Percentiles rank a stretch among this genome's conserved stretches.
Evolutionary conservation across 805 yeast genomes (phyloP).

Genomic region (Ogataea parapolymorpha): DNA sequence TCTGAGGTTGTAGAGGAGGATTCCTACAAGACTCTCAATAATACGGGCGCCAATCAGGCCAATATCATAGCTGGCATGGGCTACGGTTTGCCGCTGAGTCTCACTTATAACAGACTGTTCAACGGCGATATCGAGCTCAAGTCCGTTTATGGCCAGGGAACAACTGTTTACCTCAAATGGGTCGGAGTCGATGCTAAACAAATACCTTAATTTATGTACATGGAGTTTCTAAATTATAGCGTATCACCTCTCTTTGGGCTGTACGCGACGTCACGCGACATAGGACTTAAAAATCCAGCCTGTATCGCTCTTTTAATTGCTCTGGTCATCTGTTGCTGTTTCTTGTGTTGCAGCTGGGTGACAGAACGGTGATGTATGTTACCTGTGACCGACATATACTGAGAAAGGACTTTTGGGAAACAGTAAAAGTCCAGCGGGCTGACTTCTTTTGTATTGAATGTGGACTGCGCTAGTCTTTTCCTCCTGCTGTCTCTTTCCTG

Average conservation of each 20-base stretch:
- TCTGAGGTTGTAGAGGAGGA: constrained; percentile 43
- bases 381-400: constrained; percentile 68
- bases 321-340: constrained; percentile 68
- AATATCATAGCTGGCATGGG: constrained; percentile 91
- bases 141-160: constrained; percentile 73
- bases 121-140: constrained; percentile 69
- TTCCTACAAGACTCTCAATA: constrained; percentile 57
- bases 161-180: constrained; percentile 64
- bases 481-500: constrained; percentile 10
- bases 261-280: constrained; percentile 57
- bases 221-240: constrained; percentile 13
- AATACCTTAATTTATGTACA: constrained; percentile 9
- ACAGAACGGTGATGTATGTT: constrained; percentile 69
- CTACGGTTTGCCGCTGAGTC: constrained; percentile 84
- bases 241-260: constrained; percentile 31
- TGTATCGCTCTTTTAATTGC: constrained; percentile 80
- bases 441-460: constrained; percentile 41
- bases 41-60: constrained; percentile 51
- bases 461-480: constrained; percentile 28
- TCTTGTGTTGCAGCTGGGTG: constrained; percentile 61
- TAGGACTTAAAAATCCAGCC: constrained; percentile 72
- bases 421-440: constrained; percentile 71
- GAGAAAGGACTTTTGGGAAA: constrained; percentile 65
- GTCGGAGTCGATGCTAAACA: constrained; percentile 32
- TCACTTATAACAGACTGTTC: constrained; percentile 69